phyloP scores from a whole-genome alignment of 495 filamentous ascomycete genomes.

The Sordaria brevicollis region DNA sequence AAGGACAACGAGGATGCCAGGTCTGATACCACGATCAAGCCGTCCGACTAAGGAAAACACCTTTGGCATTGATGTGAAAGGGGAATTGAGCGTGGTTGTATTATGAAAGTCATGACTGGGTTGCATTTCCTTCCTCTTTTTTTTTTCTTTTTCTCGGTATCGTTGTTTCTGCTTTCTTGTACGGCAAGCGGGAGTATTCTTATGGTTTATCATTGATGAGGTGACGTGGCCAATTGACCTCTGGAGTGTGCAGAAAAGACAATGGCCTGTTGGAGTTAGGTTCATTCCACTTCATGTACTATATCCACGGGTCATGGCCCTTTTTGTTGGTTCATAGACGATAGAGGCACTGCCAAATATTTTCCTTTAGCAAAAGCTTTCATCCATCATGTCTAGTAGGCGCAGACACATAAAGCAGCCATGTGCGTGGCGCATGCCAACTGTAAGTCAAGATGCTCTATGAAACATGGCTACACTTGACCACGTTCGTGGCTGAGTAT shows the following conservation, averaged over 20 bases:
- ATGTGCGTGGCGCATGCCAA: background rate
- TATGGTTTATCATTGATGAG: background rate
- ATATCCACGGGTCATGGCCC: background rate
- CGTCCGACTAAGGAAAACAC: background rate
- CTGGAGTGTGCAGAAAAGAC: background rate
- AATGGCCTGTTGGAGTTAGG: background rate
- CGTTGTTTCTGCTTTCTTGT: background rate
- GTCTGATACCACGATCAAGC: constrained; percentile 4
- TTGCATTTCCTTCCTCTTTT: background rate
- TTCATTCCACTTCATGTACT: background rate
- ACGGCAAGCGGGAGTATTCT: background rate
- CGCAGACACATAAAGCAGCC: background rate
- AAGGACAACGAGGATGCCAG: background rate
- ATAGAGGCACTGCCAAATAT: background rate
- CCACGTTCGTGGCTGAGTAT: background rate
- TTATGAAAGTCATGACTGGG: background rate
- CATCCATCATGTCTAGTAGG: background rate
- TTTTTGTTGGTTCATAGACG: background rate
- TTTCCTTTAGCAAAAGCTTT: background rate
- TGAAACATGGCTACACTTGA: background rate
- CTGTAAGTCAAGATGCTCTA: background rate
- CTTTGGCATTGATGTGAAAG: background rate
- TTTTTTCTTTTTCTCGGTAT: constrained; percentile 1
- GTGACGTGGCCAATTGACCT: background rate
- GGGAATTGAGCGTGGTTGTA: background rate